Percentiles rank a stretch among this genome's conserved stretches.
These are phyloP conservation scores for Wakefieldia striispora DNA, from an alignment of 768 basidiomycete species.

Conservation along the genomic window DNA sequence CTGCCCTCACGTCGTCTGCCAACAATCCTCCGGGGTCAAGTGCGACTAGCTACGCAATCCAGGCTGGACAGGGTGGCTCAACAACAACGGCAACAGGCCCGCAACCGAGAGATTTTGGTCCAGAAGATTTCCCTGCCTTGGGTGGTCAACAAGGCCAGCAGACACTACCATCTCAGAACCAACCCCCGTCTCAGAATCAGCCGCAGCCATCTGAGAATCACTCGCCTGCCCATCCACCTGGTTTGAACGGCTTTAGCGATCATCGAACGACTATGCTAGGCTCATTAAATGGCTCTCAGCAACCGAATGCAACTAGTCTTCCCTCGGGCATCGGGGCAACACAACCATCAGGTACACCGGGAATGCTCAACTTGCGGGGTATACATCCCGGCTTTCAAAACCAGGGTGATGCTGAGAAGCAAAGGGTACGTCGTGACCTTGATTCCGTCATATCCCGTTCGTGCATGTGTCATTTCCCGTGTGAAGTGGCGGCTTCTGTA, in stretches of 20 bases:
- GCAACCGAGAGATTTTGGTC: slow-evolving; percentile 53
- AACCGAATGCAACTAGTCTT: slow-evolving; percentile 17
- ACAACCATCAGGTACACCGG: slow-evolving; percentile 56
- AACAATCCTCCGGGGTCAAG: slow-evolving; percentile 31
- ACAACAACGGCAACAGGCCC: slow-evolving; percentile 5
- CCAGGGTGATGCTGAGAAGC: slow-evolving; percentile 64
- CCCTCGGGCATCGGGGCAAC: slow-evolving; percentile 38
- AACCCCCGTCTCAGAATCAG: slow-evolving; percentile 30
- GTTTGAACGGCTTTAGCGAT: slow-evolving; percentile 63
- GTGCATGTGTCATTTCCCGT: slow-evolving; percentile 1
- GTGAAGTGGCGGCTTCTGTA: not conserved
- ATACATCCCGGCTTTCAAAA: slow-evolving; percentile 46
- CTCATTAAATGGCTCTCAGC: slow-evolving; percentile 36
- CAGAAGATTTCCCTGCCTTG: slow-evolving; percentile 87
- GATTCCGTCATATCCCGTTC: not conserved
- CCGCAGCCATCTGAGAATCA: slow-evolving; percentile 33
- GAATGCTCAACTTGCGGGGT: slow-evolving; percentile 59
- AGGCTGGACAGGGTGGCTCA: slow-evolving; percentile 58
- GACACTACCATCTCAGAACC: slow-evolving; percentile 22
- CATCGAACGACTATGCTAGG: slow-evolving; percentile 61
- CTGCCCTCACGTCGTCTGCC: slow-evolving; percentile 23
- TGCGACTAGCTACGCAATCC: slow-evolving; percentile 77
- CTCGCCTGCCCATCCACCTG: slow-evolving; percentile 59
- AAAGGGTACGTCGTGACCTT: slow-evolving; percentile 49
- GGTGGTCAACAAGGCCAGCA: slow-evolving; percentile 56